These are phyloP conservation scores for Sanguinoderma infundibulare DNA, from an alignment of 1,284 basidiomycete genomes.

Conservation along the genomic window DNA sequence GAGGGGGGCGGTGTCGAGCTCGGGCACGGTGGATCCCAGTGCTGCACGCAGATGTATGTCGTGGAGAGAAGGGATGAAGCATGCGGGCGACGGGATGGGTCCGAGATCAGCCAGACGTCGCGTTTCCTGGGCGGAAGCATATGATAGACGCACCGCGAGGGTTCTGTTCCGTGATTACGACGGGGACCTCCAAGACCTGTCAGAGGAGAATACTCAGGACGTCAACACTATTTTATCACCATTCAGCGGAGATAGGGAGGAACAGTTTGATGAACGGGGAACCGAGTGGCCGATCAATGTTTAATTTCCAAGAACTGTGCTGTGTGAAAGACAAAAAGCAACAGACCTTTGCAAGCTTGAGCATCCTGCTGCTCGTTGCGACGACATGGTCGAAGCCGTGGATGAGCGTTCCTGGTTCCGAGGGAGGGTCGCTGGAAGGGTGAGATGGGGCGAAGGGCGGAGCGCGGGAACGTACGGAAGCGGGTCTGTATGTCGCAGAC, in stretches of 20 bases:
- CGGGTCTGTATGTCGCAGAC: slow-evolving; percentile 81
- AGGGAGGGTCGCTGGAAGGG: background rate
- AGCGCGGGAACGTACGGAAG: slow-evolving; percentile 67
- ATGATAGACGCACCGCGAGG: slow-evolving; percentile 57
- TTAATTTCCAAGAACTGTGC: background rate
- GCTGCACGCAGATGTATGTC: too few species aligned
- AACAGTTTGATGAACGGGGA: too few species aligned
- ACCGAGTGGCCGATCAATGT: background rate
- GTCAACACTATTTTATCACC: background rate
- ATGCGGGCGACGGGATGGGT: background rate
- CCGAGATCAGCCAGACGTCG: background rate
- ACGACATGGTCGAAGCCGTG: slow-evolving; percentile 76
- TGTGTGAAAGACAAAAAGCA: background rate
- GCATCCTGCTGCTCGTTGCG: slow-evolving; percentile 71
- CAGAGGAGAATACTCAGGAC: background rate
- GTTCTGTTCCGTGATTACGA: slow-evolving; percentile 86
- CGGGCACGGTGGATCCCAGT: slow-evolving; percentile 73
- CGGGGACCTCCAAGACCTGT: slow-evolving; percentile 69
- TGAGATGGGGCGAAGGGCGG: background rate
- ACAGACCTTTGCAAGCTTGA: slow-evolving; percentile 74
- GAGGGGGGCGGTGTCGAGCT: slow-evolving; percentile 63
- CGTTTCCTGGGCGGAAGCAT: background rate
- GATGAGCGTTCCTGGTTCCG: slow-evolving; percentile 53
- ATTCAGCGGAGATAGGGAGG: too few species aligned
- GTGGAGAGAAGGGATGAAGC: background rate